A percentile compares a stretch with the other conserved stretches of the same genome.
Conservation (phyloP, 2,329 filamentous ascomycete species). For the Apiospora rasikravindrae region DNA sequence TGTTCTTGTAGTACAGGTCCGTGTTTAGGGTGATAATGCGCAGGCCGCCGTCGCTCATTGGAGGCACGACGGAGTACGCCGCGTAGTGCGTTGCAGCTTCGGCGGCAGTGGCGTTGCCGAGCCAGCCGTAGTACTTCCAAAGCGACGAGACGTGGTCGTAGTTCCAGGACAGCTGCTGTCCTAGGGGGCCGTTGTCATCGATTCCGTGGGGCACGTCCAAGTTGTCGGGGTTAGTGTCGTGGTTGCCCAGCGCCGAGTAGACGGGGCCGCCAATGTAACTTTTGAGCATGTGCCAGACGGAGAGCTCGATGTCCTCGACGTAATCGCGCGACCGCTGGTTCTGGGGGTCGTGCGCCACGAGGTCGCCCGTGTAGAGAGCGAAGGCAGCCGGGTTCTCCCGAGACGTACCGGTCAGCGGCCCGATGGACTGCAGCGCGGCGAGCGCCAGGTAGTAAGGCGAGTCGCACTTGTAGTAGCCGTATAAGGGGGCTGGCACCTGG, state of each 20-base stretch:
- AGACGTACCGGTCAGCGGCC: conserved; percentile 60
- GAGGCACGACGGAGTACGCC: conserved; percentile 59
- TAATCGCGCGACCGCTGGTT: conserved; percentile 57
- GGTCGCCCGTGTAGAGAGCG: conserved; percentile 62
- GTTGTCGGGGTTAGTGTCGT: conserved; percentile 59
- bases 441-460: conserved; percentile 62
- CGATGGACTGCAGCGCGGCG: conserved; percentile 60
- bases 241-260: conserved; percentile 62
- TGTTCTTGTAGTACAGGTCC: conserved; percentile 51
- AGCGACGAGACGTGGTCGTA: conserved; percentile 60
- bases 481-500: conserved; percentile 56
- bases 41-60: conserved; percentile 48
- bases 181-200: conserved; percentile 51
- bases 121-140: conserved; percentile 62
- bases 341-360: conserved; percentile 60
- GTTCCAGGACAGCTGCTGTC: conserved; percentile 63
- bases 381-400: conserved; percentile 52
- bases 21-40: conserved; percentile 53
- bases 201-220: conserved; percentile 58
- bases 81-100: conserved; percentile 59
- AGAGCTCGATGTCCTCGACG: conserved; percentile 57
- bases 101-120: conserved; percentile 48
- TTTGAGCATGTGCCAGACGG: conserved; percentile 60
- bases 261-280: conserved; percentile 60
- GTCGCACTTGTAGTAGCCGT: conserved; percentile 61